A percentile compares a stretch with the other conserved stretches of the same genome.
phyloP scores from a whole-genome alignment of 176 grass and related monocot genomes.

The Triticum turgidum region DNA sequence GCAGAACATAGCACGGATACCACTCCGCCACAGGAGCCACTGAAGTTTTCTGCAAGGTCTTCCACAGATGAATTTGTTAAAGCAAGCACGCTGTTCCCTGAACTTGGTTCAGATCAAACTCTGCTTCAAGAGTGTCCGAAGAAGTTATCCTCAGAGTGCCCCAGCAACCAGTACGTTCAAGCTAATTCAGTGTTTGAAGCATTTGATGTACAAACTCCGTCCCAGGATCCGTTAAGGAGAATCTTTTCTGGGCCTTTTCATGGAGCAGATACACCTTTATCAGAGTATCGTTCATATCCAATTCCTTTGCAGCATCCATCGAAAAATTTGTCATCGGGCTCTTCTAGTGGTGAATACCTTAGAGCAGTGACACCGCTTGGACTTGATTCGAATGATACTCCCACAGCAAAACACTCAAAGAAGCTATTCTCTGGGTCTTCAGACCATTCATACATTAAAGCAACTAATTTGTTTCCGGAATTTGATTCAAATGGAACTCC shows the following conservation, averaged over 20 bases:
- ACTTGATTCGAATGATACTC: conserved; percentile 14
- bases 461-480: conserved; percentile 41
- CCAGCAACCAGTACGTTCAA: conserved; percentile 14
- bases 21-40: not conserved
- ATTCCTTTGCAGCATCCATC: conserved; percentile 36
- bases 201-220: conserved; percentile 52
- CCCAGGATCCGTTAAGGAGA: conserved; percentile 33
- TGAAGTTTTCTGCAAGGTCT: not conserved
- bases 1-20: conserved; percentile 4
- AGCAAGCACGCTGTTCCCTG: conserved; percentile 30
- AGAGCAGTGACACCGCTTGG: conserved; percentile 10
- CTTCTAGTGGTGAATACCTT: conserved; percentile 34
- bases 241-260: conserved; percentile 26
- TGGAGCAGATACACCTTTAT: conserved; percentile 39
- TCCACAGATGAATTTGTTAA: conserved; percentile 37
- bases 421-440: conserved; percentile 18
- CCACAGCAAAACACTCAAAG: conserved; percentile 20
- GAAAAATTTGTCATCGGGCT: conserved; percentile 24
- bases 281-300: conserved; percentile 29
- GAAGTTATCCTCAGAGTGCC: conserved; percentile 26
- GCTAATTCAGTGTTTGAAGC: conserved; percentile 34
- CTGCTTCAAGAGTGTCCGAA: conserved; percentile 10
- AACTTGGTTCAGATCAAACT: conserved; percentile 16
- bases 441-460: conserved; percentile 39
- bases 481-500: conserved; percentile 43